Evolutionary conservation across 352 stramenopile genomes (phyloP).

Genomic region (Achlya hypogyna): DNA sequence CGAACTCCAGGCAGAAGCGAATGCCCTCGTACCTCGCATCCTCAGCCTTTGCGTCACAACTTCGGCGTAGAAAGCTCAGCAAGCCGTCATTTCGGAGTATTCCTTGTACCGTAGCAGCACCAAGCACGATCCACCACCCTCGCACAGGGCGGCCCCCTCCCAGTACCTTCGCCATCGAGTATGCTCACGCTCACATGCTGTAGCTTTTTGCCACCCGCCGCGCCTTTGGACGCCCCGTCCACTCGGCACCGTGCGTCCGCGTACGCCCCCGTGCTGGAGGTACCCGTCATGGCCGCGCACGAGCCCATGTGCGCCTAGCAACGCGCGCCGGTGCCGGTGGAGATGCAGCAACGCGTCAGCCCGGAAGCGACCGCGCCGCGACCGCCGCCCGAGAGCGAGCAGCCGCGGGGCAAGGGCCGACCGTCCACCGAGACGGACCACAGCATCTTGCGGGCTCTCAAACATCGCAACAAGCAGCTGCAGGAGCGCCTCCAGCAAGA

Average conservation of each 20-base stretch:
- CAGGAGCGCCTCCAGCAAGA: conserved; percentile 67
- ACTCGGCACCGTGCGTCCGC: no score
- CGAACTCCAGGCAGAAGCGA: conserved; percentile 53
- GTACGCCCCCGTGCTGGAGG: no score
- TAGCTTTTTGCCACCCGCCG: no score
- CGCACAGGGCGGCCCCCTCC: no score
- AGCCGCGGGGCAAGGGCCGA: background rate
- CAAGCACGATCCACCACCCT: no score
- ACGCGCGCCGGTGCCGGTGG: background rate
- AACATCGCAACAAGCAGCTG: conserved; percentile 68
- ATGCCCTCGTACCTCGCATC: conserved; percentile 47
- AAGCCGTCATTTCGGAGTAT: conserved; percentile 13
- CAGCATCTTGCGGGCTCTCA: conserved; percentile 55
- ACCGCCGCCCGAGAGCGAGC: background rate
- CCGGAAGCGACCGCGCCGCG: conserved; percentile 19
- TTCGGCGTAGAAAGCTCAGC: conserved; percentile 26
- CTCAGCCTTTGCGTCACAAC: conserved; percentile 60
- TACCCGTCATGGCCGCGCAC: background rate
- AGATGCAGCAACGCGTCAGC: background rate
- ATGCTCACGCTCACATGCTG: no score
- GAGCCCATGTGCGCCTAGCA: background rate
- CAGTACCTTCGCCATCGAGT: no score
- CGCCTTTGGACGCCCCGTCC: no score
- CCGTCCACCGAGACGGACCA: conserved; percentile 34
- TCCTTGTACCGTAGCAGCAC: no score